phyloP scores from a whole-genome alignment of 345 rosid genomes.

The Acer campestre region DNA sequence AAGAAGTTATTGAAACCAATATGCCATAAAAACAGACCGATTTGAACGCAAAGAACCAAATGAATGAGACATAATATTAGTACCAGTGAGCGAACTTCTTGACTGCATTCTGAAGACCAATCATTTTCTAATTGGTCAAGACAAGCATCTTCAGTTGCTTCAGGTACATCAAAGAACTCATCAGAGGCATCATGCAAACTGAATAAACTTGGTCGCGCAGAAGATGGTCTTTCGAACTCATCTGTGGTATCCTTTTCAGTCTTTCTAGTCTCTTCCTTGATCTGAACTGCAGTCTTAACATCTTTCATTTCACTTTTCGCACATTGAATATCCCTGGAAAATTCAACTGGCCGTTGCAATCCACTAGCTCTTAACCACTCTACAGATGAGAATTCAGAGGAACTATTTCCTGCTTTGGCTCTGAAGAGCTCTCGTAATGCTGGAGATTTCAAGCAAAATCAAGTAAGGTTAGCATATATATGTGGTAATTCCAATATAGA shows the following conservation, averaged over 20 bases:
- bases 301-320: constrained; percentile 27
- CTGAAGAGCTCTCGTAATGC: constrained; percentile 79
- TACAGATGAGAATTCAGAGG: constrained; percentile 42
- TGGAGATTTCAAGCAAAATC: constrained; percentile 19
- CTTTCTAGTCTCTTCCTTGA: no score
- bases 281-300: neutral
- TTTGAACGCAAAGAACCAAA: neutral
- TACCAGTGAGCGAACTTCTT: constrained; percentile 43
- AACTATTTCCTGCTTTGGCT: constrained; percentile 55
- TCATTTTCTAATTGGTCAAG: constrained; percentile 48
- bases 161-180: constrained; percentile 95
- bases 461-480: neutral
- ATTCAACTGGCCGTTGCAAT: constrained; percentile 23
- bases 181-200: constrained; percentile 66
- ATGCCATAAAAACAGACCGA: neutral
- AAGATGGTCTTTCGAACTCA: constrained; percentile 47
- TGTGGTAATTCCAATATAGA: neutral
- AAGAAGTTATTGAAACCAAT: neutral
- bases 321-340: neutral
- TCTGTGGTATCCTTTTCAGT: constrained; percentile 24
- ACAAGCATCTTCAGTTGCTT: constrained; percentile 44
- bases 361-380: constrained; percentile 36
- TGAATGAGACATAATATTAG: neutral
- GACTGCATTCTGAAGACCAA: constrained; percentile 49
- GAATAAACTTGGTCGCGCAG: constrained; percentile 48